Evolutionary conservation across 2,329 filamentous ascomycete species (phyloP), one percentile per base, ranked within the genome.

Genomic region (Aspergillus terreus): DNA sequence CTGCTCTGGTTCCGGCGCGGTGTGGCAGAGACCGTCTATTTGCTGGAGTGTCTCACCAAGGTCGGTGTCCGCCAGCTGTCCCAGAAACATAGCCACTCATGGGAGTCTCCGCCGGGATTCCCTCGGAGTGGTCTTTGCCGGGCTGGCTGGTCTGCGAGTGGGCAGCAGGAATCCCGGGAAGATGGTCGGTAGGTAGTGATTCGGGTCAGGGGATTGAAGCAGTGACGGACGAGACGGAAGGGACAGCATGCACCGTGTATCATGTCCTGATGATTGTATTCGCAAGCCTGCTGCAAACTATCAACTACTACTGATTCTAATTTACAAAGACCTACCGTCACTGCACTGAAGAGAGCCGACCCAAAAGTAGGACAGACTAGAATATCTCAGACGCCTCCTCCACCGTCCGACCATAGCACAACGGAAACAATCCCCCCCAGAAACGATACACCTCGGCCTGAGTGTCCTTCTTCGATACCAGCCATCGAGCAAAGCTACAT

Each of bases 351-450:
- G 23, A 32, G 30, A 14, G 14, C 23, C 12, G 30, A 1, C 4
- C 6, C 27, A 42, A 23, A 9, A 36, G 7, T 11, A 38, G 17
- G 15, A 42, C 25, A 14, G 32, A 48, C 56, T 53, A 67, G 30
- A 62, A 58, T 36, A 65, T 58, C 25, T 50, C 46, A 21, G 63
- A 53, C 36, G 62, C 67, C 56, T 67, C 53, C 19, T 67, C 55
- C 6, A 68, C 60, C 21, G 58, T 62, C 42, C 64, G 62, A 11
- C 58, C 59, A 53, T 69, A 66, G 55, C 67, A 71, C 30, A 70
- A 38, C 11, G 64, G 67, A 52, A 68, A 71, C 44, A 71, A 51
- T 46, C 52, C 57, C 5, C 55, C 61, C 68, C 68, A 70, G 49
- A 70, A 70, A 5, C 21, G 50, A 49, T 60, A 68, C 51, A 64